Evolutionary conservation across 2,329 filamentous ascomycete species (phyloP).

Genomic region (Raffaelea deltoideospora): DNA sequence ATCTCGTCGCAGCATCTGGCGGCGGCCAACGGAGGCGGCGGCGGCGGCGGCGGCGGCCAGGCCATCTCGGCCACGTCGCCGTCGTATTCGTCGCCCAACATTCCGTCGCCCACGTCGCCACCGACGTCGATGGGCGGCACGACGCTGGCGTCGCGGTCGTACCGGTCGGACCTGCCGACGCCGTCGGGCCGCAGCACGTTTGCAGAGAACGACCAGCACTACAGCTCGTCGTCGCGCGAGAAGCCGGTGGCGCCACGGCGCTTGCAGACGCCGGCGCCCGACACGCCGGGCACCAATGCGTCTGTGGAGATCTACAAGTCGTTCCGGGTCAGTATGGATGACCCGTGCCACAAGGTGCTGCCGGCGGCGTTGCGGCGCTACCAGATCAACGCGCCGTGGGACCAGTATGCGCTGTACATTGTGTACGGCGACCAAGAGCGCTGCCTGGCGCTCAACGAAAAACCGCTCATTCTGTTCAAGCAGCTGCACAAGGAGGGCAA

Average conservation of each 20-base stretch:
- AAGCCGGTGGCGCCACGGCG: conserved; percentile 34
- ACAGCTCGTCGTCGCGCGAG: conserved; percentile 18
- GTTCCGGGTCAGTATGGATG: conserved; percentile 94
- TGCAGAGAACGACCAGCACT: conserved; percentile 30
- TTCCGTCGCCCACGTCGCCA: conserved; percentile 56
- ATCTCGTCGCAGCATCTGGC: conserved; percentile 54
- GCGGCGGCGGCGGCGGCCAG: too few species aligned
- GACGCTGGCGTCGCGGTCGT: conserved; percentile 45
- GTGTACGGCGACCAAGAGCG: conserved; percentile 98
- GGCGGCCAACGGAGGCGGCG: conserved; percentile 52
- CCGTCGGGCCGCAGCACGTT: conserved; percentile 41
- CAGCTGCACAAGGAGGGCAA: conserved; percentile 92
- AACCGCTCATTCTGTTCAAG: conserved; percentile 91
- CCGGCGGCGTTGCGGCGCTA: conserved; percentile 95
- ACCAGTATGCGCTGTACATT: conserved; percentile 94
- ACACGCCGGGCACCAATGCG: conserved; percentile 41
- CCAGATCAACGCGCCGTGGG: conserved; percentile 95
- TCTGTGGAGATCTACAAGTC: conserved; percentile 97
- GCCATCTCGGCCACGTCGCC: conserved; percentile 32
- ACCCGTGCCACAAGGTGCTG: conserved; percentile 92
- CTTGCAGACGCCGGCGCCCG: conserved; percentile 45
- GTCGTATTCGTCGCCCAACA: conserved; percentile 47
- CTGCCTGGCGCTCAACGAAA: conserved; percentile 81
- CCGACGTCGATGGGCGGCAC: conserved; percentile 32
- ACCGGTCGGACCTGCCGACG: conserved; percentile 40